phyloP scores from a whole-genome alignment of 805 yeast species.

The Zygosaccharomyces kombuchaensis region DNA sequence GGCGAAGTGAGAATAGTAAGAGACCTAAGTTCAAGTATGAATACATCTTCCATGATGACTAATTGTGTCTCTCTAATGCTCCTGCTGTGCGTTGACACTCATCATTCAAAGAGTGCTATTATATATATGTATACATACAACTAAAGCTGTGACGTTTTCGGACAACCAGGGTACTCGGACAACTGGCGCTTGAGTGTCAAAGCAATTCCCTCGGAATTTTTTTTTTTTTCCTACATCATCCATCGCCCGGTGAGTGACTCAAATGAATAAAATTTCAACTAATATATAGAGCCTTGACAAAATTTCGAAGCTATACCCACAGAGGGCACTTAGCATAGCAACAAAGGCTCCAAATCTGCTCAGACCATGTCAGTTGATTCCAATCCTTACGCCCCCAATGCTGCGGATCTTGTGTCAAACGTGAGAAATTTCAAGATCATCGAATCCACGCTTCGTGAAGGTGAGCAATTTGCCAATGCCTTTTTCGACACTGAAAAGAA shows the following conservation, averaged over 20 bases:
- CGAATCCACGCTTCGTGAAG: slow-evolving; percentile 95
- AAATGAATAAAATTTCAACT: background rate
- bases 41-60: too few relatives aligned
- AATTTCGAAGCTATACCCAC: background rate
- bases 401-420: slow-evolving; percentile 85
- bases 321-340: background rate
- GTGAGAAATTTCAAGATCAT: slow-evolving; percentile 85
- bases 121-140: too few relatives aligned
- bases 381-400: slow-evolving; percentile 95
- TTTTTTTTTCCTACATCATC: background rate
- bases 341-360: background rate
- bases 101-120: too few relatives aligned
- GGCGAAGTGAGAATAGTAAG: too few relatives aligned
- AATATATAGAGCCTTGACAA: background rate
- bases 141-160: background rate
- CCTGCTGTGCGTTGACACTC: too few relatives aligned
- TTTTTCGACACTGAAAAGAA: slow-evolving; percentile 92
- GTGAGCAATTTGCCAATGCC: slow-evolving; percentile 98
- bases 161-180: background rate
- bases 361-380: slow-evolving; percentile 13
- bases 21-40: too few relatives aligned
- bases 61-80: too few relatives aligned
- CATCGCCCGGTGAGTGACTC: slow-evolving; percentile 1
- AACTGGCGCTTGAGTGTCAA: background rate
- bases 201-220: slow-evolving; percentile 2